Evolutionary conservation across 805 yeast genomes (phyloP).

Genomic region (Yamadazyma nakazawae): DNA sequence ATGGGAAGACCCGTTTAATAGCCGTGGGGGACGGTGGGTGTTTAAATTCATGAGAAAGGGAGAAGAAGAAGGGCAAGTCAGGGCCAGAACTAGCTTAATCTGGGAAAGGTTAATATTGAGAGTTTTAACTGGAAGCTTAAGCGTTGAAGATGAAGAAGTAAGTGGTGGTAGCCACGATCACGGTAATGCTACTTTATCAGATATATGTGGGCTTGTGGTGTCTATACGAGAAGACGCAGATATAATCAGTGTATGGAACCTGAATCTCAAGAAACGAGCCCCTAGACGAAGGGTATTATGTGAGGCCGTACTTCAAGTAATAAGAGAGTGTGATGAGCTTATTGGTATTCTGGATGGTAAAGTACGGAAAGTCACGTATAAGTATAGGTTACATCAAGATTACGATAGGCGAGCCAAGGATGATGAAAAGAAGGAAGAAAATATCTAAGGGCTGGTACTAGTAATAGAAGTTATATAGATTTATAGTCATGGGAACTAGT

Average conservation of each 20-base stretch:
- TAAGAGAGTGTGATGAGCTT: constrained; percentile 47
- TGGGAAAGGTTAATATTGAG: constrained; percentile 58
- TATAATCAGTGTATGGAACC: constrained; percentile 61
- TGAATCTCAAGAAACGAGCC: constrained; percentile 31
- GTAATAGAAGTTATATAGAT: no score
- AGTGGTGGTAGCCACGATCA: constrained; percentile 16
- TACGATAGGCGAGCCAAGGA: constrained; percentile 11
- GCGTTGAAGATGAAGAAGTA: constrained; percentile 26
- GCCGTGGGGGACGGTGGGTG: constrained; percentile 62
- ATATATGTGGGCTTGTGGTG: constrained; percentile 58
- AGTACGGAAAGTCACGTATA: constrained; percentile 39
- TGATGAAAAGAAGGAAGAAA: background rate
- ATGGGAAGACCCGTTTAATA: constrained; percentile 65
- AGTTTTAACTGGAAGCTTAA: constrained; percentile 48
- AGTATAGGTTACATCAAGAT: constrained; percentile 47
- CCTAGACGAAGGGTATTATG: constrained; percentile 37
- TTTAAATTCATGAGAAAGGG: constrained; percentile 44
- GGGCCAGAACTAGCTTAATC: constrained; percentile 39
- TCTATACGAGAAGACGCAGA: constrained; percentile 59
- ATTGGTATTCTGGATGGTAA: constrained; percentile 25
- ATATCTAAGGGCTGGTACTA: background rate
- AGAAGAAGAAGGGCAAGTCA: constrained; percentile 16
- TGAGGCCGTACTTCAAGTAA: constrained; percentile 43
- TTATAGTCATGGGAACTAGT: background rate
- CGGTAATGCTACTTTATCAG: constrained; percentile 33